These are phyloP conservation scores for Colletotrichum sublineola DNA, from an alignment of 2,329 filamentous ascomycete species.

Conservation along the genomic window DNA sequence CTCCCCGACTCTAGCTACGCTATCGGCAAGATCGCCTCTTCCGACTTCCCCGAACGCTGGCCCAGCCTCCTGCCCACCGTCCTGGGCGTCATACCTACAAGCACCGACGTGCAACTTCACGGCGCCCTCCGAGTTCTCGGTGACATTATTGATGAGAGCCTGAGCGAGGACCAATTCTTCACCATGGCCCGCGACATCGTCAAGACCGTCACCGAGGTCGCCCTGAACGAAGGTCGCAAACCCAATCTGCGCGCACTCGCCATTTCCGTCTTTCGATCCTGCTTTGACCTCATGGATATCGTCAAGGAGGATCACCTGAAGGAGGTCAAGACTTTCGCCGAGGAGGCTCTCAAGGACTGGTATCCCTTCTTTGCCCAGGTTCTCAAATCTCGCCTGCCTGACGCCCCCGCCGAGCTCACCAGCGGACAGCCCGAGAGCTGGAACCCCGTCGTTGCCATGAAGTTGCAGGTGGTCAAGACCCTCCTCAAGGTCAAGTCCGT, in stretches of 20 bases:
- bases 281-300: conserved; percentile 96
- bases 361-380: conserved; percentile 88
- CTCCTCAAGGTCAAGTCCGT: conserved; percentile 88
- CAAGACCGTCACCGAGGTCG: conserved; percentile 84
- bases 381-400: conserved; percentile 81
- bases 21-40: conserved; percentile 93
- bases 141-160: conserved; percentile 92
- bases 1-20: conserved; percentile 64
- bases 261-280: conserved; percentile 89
- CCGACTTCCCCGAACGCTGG: conserved; percentile 96
- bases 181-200: conserved; percentile 88
- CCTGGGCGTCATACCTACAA: conserved; percentile 80
- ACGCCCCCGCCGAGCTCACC: conserved; percentile 65
- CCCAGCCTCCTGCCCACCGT: conserved; percentile 87
- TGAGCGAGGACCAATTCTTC: conserved; percentile 97
- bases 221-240: conserved; percentile 80
- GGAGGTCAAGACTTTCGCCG: conserved; percentile 89
- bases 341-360: conserved; percentile 87
- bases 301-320: conserved; percentile 92
- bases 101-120: conserved; percentile 84
- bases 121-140: conserved; percentile 89
- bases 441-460: conserved; percentile 86
- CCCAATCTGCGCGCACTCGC: conserved; percentile 84
- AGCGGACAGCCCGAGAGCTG: conserved; percentile 75
- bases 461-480: conserved; percentile 93